phyloP scores from a whole-genome alignment of 2,329 filamentous ascomycete genomes.

The Phialophora expanda region DNA sequence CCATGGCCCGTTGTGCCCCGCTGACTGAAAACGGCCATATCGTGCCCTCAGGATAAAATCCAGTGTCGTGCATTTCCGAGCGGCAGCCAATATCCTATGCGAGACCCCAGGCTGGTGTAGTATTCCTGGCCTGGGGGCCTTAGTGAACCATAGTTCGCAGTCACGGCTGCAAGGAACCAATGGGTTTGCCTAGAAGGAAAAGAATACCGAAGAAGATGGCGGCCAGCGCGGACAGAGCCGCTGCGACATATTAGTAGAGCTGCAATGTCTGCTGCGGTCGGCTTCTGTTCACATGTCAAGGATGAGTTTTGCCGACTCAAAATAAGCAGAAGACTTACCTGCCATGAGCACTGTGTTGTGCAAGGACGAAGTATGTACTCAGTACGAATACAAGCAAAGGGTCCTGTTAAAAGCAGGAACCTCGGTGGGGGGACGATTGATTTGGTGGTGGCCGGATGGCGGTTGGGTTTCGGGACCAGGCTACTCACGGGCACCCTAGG shows the following conservation, averaged over 20 bases:
- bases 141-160: constrained; percentile 13
- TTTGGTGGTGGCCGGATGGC: neutral
- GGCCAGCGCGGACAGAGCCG: constrained; percentile 2
- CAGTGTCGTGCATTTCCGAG: constrained; percentile 59
- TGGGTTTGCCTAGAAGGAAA: neutral
- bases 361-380: too few species aligned
- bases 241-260: neutral
- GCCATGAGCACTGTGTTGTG: neutral
- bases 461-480: neutral
- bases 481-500: neutral
- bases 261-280: neutral
- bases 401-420: too few species aligned
- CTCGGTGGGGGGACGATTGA: neutral
- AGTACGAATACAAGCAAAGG: too few species aligned
- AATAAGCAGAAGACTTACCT: constrained; percentile 1
- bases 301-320: neutral
- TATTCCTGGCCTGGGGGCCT: constrained; percentile 42
- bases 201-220: constrained; percentile 11
- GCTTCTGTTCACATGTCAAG: neutral
- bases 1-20: constrained; percentile 55
- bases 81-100: constrained; percentile 45
- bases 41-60: constrained; percentile 53
- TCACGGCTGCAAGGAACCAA: constrained; percentile 3
- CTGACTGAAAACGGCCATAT: constrained; percentile 57
- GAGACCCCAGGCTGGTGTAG: constrained; percentile 53